Evolutionary conservation across 768 basidiomycete genomes (phyloP), one percentile per base, ranked within the genome.

Genomic region (Leccinum longicurvipes): DNA sequence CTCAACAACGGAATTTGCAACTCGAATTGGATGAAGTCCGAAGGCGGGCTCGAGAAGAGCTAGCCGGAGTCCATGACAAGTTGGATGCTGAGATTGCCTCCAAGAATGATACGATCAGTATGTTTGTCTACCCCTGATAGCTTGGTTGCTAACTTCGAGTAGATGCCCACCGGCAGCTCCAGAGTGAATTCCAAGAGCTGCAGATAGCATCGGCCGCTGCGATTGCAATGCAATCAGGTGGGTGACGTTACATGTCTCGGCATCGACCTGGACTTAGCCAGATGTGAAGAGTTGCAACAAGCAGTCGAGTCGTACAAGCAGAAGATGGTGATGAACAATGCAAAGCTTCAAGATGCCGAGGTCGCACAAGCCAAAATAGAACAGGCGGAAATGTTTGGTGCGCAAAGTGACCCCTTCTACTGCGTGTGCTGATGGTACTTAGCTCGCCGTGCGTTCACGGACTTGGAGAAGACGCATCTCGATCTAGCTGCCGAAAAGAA

Each of bases 271-370:
- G 41, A 39, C 8, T 52, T 27, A 58, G 42, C 32, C 14, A 45
- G 53, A 27, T 55, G 17, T 50, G 29, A 61, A 83, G 89, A 90
- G 61, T 63, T 89, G 19, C 82, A 82, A 53, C 80, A 82, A 42
- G 82, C 81, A 1, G 75, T 89, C 21, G 81, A 87, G 59, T 76
- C 82, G 17, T 84, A 87, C 71, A 84, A 86, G 64, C 72, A 79
- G 28, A 88, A 89, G 63, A 78, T 82, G 31, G 77, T 80, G 48
- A 73, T 77, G 1, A 82, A 83, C 54, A 79, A 83, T 28, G 77
- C 79, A 45, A 79, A 81, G 10, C 76, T 89, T 21, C 85, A 91
- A 66, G 81, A 81, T 12, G 79, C 84, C 1, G 89, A 91, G 63
- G 82, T 89, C 50, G 83, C 82, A 7, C 77, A 81, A 46, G 86